These are phyloP conservation scores for Hypomontagnella submonticulosa DNA, from an alignment of 495 filamentous ascomycete species.

Conservation along the genomic window DNA sequence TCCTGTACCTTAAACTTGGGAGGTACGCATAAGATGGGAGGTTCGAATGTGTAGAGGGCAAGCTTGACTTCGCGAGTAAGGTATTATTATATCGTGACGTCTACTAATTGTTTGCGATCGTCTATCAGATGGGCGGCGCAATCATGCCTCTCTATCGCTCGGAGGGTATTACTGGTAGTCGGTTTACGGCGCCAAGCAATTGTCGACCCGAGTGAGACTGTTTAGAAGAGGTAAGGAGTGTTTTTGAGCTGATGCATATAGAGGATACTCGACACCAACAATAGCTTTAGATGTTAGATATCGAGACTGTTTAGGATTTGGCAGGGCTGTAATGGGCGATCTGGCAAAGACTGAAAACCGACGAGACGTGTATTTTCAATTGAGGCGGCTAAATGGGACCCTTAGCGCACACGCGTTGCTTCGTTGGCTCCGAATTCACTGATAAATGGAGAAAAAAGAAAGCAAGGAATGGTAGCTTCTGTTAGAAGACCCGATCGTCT, in stretches of 20 bases:
- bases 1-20: background rate
- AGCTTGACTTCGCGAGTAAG: background rate
- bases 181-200: conserved; percentile 9
- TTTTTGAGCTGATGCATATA: conserved; percentile 12
- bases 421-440: background rate
- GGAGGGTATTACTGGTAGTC: background rate
- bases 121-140: conserved; percentile 32
- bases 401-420: conserved; percentile 29
- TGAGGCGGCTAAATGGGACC: conserved; percentile 45
- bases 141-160: conserved; percentile 34
- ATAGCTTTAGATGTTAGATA: conserved; percentile 10
- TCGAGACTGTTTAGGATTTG: conserved; percentile 19
- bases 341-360: conserved; percentile 35
- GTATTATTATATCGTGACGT: conserved; percentile 1
- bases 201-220: background rate
- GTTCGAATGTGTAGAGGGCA: background rate
- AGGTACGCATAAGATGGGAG: conserved; percentile 21
- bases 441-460: background rate
- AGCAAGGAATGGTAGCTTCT: conserved; percentile 3
- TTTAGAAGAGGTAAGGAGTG: background rate
- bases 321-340: conserved; percentile 37
- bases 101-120: conserved; percentile 19
- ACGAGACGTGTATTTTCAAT: conserved; percentile 23
- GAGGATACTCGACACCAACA: conserved; percentile 19
- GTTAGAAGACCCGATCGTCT: too few species aligned